Base-by-base conservation (phyloP, 2,329 filamentous ascomycete species). In the Colletotrichum sp. region DNA sequence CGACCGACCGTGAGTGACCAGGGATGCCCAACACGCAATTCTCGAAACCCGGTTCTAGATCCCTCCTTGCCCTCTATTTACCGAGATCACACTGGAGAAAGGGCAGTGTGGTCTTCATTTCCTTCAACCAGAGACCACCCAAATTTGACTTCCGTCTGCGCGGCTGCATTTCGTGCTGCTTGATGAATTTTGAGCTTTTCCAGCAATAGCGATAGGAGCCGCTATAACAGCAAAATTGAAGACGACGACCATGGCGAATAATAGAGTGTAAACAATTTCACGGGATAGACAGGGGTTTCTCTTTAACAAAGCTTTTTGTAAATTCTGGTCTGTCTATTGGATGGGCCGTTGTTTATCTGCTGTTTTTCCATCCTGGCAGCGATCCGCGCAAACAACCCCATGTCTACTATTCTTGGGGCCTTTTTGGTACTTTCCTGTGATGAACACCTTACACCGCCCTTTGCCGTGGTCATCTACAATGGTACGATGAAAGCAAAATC, bases 61-160 rank as follows among this genome's bases (percentile, higher is more conserved):
- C 18, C 6, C 44, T 52, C 24, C 62, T 28, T 36, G 62, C 34
- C 30, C 32, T 15, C 1, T 64, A 71, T 52, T 52, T 52, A 71
- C 62, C 71, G 71, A 64, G 32, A 74, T 74, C 71, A 70, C 59
- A 28, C 15, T 59, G 55, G 68, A 69, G 12, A 28, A 32, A 21
- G 44, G 10, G 44, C 44, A 52, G n/a, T 24, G 44, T 52, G n/a
- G n/a, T 8, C 44, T 24, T 52, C 44, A 52, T 52, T 52, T 52
- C 44, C 44, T 24, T 52, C 44, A 21, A 52, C n/a, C 44, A 52
- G 6, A 52, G n/a, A 52, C 44, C 44, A 24, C n/a, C 44, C n/a
- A 21, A 52, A 21, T 52, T 21, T 21, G 10, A 21, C 44, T 13
- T 52, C 44, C n/a, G n/a, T 21, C 0, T 52, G 44, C n/a, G 44